Evolutionary conservation across 2,329 filamentous ascomycete genomes (phyloP).

Genomic region (Aspergillus intermedius): DNA sequence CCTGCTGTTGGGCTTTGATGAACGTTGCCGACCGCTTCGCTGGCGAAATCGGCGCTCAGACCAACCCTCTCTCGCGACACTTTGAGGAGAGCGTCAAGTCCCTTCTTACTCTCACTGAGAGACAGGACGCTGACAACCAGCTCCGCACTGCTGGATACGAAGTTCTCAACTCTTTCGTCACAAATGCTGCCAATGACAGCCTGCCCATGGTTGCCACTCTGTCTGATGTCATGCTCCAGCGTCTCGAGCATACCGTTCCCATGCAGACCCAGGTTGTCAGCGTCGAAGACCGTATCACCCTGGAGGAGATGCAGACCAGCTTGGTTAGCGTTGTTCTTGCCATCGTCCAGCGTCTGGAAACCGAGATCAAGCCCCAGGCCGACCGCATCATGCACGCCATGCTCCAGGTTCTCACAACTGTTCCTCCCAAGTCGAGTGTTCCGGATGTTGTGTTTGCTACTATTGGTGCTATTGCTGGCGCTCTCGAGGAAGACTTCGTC

Average conservation of each 20-base stretch:
- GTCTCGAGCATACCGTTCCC: constrained; percentile 80
- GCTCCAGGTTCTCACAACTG: constrained; percentile 69
- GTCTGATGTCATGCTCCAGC: constrained; percentile 81
- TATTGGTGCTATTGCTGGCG: constrained; percentile 84
- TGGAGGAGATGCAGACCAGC: constrained; percentile 97
- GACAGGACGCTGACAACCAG: constrained; percentile 71
- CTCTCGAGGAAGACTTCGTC: constrained; percentile 84
- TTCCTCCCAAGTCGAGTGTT: constrained; percentile 82
- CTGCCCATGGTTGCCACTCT: constrained; percentile 72
- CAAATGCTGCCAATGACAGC: constrained; percentile 82
- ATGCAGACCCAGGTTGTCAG: constrained; percentile 92
- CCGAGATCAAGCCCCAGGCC: constrained; percentile 81
- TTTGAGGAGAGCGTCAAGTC: constrained; percentile 88
- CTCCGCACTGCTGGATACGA: constrained; percentile 95
- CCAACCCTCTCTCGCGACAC: constrained; percentile 80
- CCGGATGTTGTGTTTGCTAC: constrained; percentile 90
- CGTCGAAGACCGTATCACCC: constrained; percentile 88
- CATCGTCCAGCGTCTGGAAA: constrained; percentile 84
- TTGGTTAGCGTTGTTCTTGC: constrained; percentile 84
- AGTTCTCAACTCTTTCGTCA: constrained; percentile 89
- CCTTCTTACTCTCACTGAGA: constrained; percentile 77
- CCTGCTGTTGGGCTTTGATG: constrained; percentile 98
- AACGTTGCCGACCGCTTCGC: constrained; percentile 95
- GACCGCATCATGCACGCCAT: constrained; percentile 90
- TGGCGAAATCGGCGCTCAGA: constrained; percentile 69